A percentile compares a stretch with the other conserved stretches of the same genome.
Conservation (phyloP, 2,329 filamentous ascomycete genomes). For the Septoria linicola region DNA sequence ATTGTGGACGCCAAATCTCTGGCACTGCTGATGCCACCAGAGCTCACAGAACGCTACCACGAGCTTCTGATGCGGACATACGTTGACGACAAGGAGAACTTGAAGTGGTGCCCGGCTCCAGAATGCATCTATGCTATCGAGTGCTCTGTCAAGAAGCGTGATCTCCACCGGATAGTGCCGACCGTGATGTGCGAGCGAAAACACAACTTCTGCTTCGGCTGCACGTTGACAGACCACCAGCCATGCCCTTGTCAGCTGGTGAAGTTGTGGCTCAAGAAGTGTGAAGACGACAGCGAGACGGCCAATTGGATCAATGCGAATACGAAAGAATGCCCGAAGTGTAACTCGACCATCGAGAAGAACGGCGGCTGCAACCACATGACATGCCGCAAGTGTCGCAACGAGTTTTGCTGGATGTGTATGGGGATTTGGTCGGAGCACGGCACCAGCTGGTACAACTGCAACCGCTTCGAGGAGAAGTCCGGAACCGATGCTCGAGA, state of each 20-base stretch:
- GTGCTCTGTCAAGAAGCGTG: conserved; percentile 82
- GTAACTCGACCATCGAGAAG: conserved; percentile 96
- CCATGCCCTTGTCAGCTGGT: conserved; percentile 88
- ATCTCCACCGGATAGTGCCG: conserved; percentile 79
- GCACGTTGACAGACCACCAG: conserved; percentile 84
- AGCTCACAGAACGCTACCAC: conserved; percentile 67
- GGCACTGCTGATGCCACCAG: conserved; percentile 66
- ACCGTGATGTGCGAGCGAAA: conserved; percentile 84
- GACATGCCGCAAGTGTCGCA: conserved; percentile 93
- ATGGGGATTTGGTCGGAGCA: conserved; percentile 99
- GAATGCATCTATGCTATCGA: conserved; percentile 93
- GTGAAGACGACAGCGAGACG: conserved; percentile 95
- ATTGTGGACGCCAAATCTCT: conserved; percentile 90
- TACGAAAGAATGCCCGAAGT: conserved; percentile 96
- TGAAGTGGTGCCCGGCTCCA: conserved; percentile 98
- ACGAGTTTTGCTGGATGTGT: conserved; percentile 99
- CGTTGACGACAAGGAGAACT: conserved; percentile 90
- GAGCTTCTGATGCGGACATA: conserved; percentile 88
- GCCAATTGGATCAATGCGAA: conserved; percentile 99
- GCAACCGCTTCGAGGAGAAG: conserved; percentile 95
- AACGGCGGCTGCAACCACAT: conserved; percentile 98
- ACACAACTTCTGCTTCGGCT: conserved; percentile 93
- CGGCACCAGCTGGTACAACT: conserved; percentile 99
- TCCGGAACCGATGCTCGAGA: conserved; percentile 86
- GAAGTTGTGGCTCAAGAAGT: conserved; percentile 96